Base-by-base conservation (phyloP, 345 rosid species). In the Gossypium anomalum region DNA sequence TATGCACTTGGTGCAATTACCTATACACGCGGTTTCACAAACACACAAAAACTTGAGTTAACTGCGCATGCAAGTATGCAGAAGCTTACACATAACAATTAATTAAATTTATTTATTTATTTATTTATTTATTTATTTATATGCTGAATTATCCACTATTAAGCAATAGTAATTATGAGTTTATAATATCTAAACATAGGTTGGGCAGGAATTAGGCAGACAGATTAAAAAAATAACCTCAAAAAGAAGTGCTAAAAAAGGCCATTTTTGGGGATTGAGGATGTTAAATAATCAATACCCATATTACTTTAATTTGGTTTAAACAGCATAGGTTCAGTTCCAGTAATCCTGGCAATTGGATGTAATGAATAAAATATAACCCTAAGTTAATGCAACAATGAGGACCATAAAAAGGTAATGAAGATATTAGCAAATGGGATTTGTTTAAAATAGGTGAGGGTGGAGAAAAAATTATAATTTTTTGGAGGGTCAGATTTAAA, bases 51-150 rank as follows among this genome's bases (percentile, higher is more conserved):
- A 79, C 82, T 84, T 73, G 85, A 77, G 86, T 86, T 80, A 84
- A 82, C 80, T 77, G 86, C 94, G 89, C 90, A 88, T 90, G 63
- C 94, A 83, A 78, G 85, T 83, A 82, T 85, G 88, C 81, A 75
- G 68, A 74, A 71, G 76, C 55, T 43, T 73, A 44, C 43, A 41
- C 14, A 63, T n/a, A 64, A 52, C 56, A 51, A 62, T 29, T 48
- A 76, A 7, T 6, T 47, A 45, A 25, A 47, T 23, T 62, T 67
- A 78, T 34, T 34, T 34, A 27, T 27, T 27, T 25, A 27, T 27
- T 29, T 29, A 79, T 63, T n/a, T n/a, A n/a, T n/a, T n/a, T n/a
- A 25, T 25, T 25, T 2, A 29, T 29, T 34, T 34, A 79, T 63
- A 64, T 43, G 68, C 80, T 73, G 69, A 71, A 70, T 78, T 45